Conservation (phyloP, 768 basidiomycete genomes). For the Russula sp. region DNA sequence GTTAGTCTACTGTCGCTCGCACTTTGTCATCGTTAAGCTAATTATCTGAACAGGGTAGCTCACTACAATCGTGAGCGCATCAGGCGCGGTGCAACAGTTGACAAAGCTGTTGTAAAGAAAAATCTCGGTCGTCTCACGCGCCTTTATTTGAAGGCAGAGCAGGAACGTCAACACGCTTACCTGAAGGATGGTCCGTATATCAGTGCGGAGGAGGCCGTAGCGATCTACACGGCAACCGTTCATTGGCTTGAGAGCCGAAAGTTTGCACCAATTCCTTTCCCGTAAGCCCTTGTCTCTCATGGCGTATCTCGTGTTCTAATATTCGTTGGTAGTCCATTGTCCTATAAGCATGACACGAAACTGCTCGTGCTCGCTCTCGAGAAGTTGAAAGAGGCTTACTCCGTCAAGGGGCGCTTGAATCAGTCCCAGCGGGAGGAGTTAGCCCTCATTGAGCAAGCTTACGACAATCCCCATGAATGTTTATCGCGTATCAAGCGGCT, state of each 20-base stretch:
- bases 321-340: slow-evolving; percentile 63
- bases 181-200: slow-evolving; percentile 99
- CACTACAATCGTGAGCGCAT: slow-evolving; percentile 99
- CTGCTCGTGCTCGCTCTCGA: slow-evolving; percentile 93
- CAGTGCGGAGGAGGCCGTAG: slow-evolving; percentile 97
- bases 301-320: not conserved
- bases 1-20: slow-evolving; percentile 41
- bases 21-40: slow-evolving; percentile 7
- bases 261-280: slow-evolving; percentile 98
- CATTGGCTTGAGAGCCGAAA: slow-evolving; percentile 99
- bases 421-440: slow-evolving; percentile 98
- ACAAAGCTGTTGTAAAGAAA: slow-evolving; percentile 99
- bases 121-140: slow-evolving; percentile 97
- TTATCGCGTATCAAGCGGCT: slow-evolving; percentile 97
- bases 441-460: slow-evolving; percentile 97
- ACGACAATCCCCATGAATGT: slow-evolving; percentile 99
- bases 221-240: slow-evolving; percentile 97
- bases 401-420: slow-evolving; percentile 94
- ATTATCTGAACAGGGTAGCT: slow-evolving; percentile 57
- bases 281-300: slow-evolving; percentile 46
- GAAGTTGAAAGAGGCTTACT: slow-evolving; percentile 98
- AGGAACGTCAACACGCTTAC: slow-evolving; percentile 97
- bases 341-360: slow-evolving; percentile 99
- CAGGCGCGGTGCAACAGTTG: slow-evolving; percentile 92
- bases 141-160: slow-evolving; percentile 97